Conservation (phyloP, 306 rosid species). For the Delonix regia region DNA sequence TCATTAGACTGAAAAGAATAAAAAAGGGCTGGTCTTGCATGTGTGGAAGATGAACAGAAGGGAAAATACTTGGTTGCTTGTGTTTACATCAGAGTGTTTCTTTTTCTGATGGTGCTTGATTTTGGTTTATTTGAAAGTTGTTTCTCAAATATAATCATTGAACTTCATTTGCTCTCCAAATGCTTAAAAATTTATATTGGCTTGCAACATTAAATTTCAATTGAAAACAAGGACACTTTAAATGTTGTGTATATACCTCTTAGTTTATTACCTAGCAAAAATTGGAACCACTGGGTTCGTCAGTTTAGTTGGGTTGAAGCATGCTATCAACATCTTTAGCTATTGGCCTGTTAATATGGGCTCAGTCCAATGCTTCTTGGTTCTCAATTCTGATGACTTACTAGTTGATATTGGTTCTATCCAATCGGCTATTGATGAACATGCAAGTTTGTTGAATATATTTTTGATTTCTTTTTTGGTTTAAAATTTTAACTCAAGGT, state of each 20-base stretch:
- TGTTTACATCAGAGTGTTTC: neutral
- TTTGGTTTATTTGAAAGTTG: neutral
- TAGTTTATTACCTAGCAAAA: neutral
- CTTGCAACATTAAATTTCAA: neutral
- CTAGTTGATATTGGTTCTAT: conserved; percentile 19
- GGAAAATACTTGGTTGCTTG: neutral
- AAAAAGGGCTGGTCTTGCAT: neutral
- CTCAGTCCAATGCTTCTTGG: conserved; percentile 23
- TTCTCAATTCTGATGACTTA: conserved; percentile 26
- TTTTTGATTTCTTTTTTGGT: conserved; percentile 24
- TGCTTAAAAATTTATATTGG: conserved; percentile 19
- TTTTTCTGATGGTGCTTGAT: neutral
- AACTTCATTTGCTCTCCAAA: neutral
- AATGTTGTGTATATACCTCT: neutral
- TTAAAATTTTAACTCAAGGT: conserved; percentile 44
- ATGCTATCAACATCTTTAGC: conserved; percentile 1
- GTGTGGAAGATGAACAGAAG: neutral
- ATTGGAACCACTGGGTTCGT: neutral
- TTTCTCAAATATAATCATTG: neutral
- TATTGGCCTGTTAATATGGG: conserved; percentile 19
- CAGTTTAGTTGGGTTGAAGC: conserved; percentile 18
- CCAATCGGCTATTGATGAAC: conserved; percentile 24
- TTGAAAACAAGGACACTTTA: conserved; percentile 7
- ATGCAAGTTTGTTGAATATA: neutral
- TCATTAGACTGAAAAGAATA: neutral